These are phyloP conservation scores for Backusella tarrabulga DNA, from an alignment of 192 early-diverging fungal genomes.

Conservation along the genomic window DNA sequence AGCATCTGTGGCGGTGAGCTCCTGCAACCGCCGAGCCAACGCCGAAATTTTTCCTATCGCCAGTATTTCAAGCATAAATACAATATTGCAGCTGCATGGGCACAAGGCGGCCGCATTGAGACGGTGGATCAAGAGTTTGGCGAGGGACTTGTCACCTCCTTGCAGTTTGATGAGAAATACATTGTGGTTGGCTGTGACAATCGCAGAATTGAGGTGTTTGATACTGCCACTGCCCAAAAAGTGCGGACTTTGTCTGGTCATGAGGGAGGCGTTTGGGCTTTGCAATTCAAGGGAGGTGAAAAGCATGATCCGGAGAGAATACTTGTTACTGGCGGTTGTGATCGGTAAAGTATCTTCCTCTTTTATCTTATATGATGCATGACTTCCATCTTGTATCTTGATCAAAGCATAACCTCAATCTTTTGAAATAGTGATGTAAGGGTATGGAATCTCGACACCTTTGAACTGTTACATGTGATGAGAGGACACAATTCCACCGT, in stretches of 20 bases:
- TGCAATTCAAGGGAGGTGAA: conserved; percentile 61
- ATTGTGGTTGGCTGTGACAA: conserved; percentile 97
- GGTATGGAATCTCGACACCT: conserved; percentile 94
- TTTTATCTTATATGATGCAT: background rate
- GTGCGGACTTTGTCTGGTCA: conserved; percentile 80
- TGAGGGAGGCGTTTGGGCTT: conserved; percentile 96
- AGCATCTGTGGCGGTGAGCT: conserved; percentile 27
- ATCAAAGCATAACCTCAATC: background rate
- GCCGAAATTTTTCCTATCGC: conserved; percentile 42
- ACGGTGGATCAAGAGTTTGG: conserved; percentile 53
- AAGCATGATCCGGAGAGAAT: conserved; percentile 53
- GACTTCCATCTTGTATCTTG: background rate
- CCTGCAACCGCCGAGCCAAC: conserved; percentile 23
- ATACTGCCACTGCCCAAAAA: conserved; percentile 73
- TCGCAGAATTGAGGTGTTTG: conserved; percentile 90
- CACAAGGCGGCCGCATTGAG: conserved; percentile 41
- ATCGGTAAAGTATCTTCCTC: conserved; percentile 57
- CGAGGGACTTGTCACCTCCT: conserved; percentile 84
- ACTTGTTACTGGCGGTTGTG: conserved; percentile 93
- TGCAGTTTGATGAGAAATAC: conserved; percentile 93
- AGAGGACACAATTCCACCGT: conserved; percentile 95
- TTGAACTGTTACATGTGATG: conserved; percentile 85
- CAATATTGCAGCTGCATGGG: conserved; percentile 53
- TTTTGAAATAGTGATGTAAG: conserved; percentile 64
- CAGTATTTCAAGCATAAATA: conserved; percentile 53